Base-by-base conservation (phyloP, 1,284 basidiomycete species). In the Marasmius sp. region DNA sequence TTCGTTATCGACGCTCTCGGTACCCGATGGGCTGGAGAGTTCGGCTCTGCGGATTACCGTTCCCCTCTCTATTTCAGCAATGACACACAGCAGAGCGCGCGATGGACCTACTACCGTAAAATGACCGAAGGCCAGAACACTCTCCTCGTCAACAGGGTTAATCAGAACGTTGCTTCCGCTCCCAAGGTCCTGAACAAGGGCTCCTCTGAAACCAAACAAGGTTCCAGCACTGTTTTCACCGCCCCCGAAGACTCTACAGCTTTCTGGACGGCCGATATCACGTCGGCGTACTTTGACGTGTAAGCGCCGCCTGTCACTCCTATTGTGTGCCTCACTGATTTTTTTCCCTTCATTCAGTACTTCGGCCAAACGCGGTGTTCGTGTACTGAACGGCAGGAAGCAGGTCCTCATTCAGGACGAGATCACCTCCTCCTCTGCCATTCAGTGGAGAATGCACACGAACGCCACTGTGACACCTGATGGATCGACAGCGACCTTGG, bases 51-150 rank as follows among this genome's bases (percentile, higher is more conserved):
- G 38, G 87, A 98, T 75, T 98, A 98, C 74, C 77, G 85, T 43
- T 83, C 91, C 4, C 70, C 74, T 6, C 70, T 78, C 37, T 96
- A 96, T 79, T 97, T 96, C 79, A 79, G 74, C 58, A 85, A 73
- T 65, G 92, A 92, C 67, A 70, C 72, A 0, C 92, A 95, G 73
- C 75, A 81, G 61, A 84, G 88, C 49, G 72, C 79, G 18, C 85
- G 95, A 65, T 98, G 95, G 95, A 69, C 84, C 65, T 97, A 96
- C 78, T 99, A 97, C 84, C 88, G 96, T 73, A 98, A 97, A 84
- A 86, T 89, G 74, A 98, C 96, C 1, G 93, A 96, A 75, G 97
- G 97, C 12, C 97, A 99, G 80, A 99, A 99, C 83, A 95, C 94
- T 2, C 83, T 99, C 65, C 70, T 96, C 59, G 84, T 98, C 68